Evolutionary conservation across 768 basidiomycete genomes (phyloP).

Genomic region (Nidularia sp.): DNA sequence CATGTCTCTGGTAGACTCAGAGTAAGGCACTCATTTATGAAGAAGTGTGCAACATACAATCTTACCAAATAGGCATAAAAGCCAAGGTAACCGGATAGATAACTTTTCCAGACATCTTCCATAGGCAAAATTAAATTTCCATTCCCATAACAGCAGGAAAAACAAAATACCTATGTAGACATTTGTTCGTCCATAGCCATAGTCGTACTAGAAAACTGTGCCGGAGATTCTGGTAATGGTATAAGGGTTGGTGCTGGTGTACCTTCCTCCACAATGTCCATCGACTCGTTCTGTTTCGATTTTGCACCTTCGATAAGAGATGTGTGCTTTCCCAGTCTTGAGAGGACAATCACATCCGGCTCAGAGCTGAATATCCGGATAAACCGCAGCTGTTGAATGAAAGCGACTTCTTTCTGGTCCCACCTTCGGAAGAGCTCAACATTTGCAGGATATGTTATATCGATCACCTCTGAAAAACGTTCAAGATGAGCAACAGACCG

Average conservation of each 20-base stretch:
- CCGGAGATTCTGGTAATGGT: background rate
- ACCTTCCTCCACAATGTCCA: constrained; percentile 11
- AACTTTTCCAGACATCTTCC: no score
- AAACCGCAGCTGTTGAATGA: constrained; percentile 67
- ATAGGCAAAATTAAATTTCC: no score
- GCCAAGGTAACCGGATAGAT: no score
- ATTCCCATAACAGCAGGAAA: background rate
- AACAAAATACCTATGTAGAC: background rate
- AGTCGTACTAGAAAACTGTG: constrained; percentile 7
- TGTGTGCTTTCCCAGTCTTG: constrained; percentile 57
- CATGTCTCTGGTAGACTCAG: no score
- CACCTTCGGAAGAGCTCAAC: constrained; percentile 71
- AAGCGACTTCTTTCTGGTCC: constrained; percentile 75
- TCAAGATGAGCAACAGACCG: constrained; percentile 1
- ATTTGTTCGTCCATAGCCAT: constrained; percentile 9
- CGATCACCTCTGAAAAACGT: constrained; percentile 58
- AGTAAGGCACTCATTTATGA: no score
- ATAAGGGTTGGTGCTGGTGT: background rate
- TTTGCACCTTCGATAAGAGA: constrained; percentile 16
- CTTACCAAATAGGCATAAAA: no score
- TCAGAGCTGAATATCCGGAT: constrained; percentile 66
- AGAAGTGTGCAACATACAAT: no score
- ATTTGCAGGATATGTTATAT: constrained; percentile 69
- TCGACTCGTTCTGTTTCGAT: constrained; percentile 4
- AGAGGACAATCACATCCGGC: constrained; percentile 42